These are phyloP conservation scores for Umbelopsis ramanniana DNA, from an alignment of 192 early-diverging fungal genomes.

Conservation along the genomic window DNA sequence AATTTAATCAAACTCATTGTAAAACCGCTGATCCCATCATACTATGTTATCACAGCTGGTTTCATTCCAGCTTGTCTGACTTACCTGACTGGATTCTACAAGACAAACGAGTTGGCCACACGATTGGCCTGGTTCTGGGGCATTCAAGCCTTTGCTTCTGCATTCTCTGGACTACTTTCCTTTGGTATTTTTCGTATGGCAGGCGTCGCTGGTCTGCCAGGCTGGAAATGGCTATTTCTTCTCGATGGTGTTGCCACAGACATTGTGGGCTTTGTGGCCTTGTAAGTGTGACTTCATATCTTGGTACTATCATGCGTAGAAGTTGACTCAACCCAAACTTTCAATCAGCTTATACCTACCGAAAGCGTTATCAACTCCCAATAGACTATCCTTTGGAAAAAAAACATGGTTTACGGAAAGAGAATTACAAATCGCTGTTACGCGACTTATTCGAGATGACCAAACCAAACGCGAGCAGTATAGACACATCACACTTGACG, in stretches of 20 bases:
- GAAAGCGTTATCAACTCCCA: slow-evolving; percentile 41
- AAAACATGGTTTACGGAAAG: slow-evolving; percentile 53
- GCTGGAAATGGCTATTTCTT: slow-evolving; percentile 71
- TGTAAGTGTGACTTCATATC: slow-evolving; percentile 20
- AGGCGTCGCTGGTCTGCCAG: slow-evolving; percentile 53
- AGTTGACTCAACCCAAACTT: not conserved
- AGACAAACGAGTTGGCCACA: slow-evolving; percentile 52
- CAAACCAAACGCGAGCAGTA: slow-evolving; percentile 46
- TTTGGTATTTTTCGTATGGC: slow-evolving; percentile 61
- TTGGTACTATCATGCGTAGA: not conserved
- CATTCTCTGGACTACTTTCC: slow-evolving; percentile 59
- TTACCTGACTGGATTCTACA: slow-evolving; percentile 58
- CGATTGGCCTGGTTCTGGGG: slow-evolving; percentile 58
- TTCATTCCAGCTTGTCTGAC: slow-evolving; percentile 34
- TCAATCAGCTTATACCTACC: slow-evolving; percentile 54
- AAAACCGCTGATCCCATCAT: not conserved
- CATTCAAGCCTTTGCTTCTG: slow-evolving; percentile 51
- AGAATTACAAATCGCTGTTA: slow-evolving; percentile 58
- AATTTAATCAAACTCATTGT: not conserved
- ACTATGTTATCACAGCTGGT: slow-evolving; percentile 29
- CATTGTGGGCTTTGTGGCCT: slow-evolving; percentile 51
- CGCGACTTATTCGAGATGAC: slow-evolving; percentile 65
- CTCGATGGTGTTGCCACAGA: slow-evolving; percentile 64
- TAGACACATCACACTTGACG: slow-evolving; percentile 17
- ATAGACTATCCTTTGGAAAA: slow-evolving; percentile 38